A percentile compares a stretch with the other conserved stretches of the same genome.
Conservation (phyloP, 257 asterid species). For the Solanum ossicruentum region DNA sequence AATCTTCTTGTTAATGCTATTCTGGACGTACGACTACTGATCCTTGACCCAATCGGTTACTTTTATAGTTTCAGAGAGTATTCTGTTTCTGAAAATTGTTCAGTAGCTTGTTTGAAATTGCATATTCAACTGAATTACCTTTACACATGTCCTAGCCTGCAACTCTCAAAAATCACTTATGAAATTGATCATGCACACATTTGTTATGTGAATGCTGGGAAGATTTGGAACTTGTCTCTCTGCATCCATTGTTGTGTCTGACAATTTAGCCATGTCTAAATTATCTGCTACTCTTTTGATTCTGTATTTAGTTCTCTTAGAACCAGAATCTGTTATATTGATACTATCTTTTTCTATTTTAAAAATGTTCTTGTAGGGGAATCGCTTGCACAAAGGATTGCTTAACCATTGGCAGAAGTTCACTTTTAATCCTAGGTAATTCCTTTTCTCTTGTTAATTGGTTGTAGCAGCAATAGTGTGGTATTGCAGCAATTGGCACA, state of each 20-base stretch:
- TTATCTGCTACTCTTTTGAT: not conserved
- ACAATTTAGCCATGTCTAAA: not conserved
- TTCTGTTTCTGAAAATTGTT: not conserved
- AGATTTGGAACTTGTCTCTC: not conserved
- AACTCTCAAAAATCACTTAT: not conserved
- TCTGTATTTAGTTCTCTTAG: not conserved
- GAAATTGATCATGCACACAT: not conserved
- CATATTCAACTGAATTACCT: not conserved
- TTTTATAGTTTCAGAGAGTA: not conserved
- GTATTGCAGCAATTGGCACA: not conserved
- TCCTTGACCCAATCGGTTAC: not conserved
- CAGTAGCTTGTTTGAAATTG: not conserved
- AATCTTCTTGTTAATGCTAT: not conserved
- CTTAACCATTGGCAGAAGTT: slow-evolving; percentile 92
- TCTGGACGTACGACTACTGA: not conserved
- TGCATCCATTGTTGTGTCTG: not conserved
- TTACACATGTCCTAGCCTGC: not conserved
- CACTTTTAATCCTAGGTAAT: slow-evolving; percentile 93
- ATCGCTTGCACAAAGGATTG: slow-evolving; percentile 81
- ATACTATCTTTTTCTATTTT: not conserved
- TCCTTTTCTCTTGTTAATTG: not conserved
- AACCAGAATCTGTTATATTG: not conserved
- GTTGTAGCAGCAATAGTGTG: not conserved
- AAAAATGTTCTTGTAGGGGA: slow-evolving; percentile 41
- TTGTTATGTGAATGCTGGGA: not conserved